phyloP scores from a whole-genome alignment of 179 eudicot genomes.

The Amaranthus tricolor region DNA sequence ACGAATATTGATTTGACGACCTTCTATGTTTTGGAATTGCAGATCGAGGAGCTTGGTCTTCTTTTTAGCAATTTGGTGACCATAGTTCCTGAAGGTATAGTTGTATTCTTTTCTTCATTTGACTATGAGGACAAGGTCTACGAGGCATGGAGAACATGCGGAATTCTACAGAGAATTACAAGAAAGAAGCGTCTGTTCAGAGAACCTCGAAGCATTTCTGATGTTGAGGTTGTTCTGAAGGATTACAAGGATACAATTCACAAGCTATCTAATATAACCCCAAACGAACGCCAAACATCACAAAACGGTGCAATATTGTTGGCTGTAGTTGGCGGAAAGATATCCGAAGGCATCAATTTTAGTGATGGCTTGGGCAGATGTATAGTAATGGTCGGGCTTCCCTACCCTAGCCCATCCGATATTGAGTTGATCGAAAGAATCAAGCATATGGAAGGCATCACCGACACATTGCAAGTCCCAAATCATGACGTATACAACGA shows the following conservation, averaged over 20 bases:
- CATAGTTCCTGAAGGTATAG: slow-evolving; percentile 81
- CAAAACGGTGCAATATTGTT: slow-evolving; percentile 73
- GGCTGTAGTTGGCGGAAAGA: slow-evolving; percentile 96
- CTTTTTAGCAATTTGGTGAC: slow-evolving; percentile 73
- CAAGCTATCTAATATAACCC: slow-evolving; percentile 26
- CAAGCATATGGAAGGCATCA: slow-evolving; percentile 82
- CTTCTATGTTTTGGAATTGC: slow-evolving; percentile 24
- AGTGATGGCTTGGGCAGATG: slow-evolving; percentile 97
- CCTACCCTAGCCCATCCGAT: slow-evolving; percentile 93
- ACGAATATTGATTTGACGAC: not conserved
- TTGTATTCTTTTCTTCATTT: slow-evolving; percentile 89
- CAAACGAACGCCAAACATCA: slow-evolving; percentile 31
- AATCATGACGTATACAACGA: slow-evolving; percentile 20
- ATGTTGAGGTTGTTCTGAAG: slow-evolving; percentile 62
- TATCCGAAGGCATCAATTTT: slow-evolving; percentile 95
- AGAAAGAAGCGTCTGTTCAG: slow-evolving; percentile 75
- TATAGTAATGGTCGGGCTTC: slow-evolving; percentile 92
- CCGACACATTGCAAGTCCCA: slow-evolving; percentile 18
- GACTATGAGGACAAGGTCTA: slow-evolving; percentile 76
- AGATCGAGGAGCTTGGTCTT: slow-evolving; percentile 92
- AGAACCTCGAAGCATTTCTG: slow-evolving; percentile 83
- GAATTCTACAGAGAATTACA: slow-evolving; percentile 66
- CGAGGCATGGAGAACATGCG: slow-evolving; percentile 79
- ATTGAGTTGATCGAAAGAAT: slow-evolving; percentile 81
- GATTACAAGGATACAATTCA: slow-evolving; percentile 72